Base-by-base conservation (phyloP, 495 filamentous ascomycete species). In the Podospora pseudopauciseta region DNA sequence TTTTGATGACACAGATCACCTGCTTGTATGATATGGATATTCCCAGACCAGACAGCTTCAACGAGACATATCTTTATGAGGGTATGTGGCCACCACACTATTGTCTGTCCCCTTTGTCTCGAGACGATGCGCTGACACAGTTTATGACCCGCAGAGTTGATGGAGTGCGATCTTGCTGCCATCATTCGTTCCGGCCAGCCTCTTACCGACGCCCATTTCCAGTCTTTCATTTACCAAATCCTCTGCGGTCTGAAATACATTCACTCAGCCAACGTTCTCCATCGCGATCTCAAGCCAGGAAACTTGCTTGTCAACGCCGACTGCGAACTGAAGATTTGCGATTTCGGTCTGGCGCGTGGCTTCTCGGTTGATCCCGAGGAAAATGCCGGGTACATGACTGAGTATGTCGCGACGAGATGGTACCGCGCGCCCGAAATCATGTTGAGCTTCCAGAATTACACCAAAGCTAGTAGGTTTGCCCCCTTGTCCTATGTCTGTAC, bases 21-120 rank as follows among this genome's bases (percentile, higher is more conserved):
- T 98, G 95, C 80, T 86, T 99, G 59, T 99, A 97, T 81, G 96
- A 98, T 81, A 98, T 99, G 95, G 95, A 99, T 76, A 98, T 99
- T 75, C 95, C 95, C 55, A 86, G 92, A 76, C 95, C 95, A 32
- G 94, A 99, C 49, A 97, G 96, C 82, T 99, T 99, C 82, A 99
- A 98, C 80, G 95, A 99, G 83, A 94, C 92, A 64, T 99, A 99
- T 83, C 88, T 99, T 57, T 98, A 98, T 73, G 94, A 98, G 86
- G 95, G 94, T 97, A 80, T 72, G 82, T 34, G 49, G 18, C 27
- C n/a, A 44, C 60, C 61, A 23, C 20, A 32, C 5, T 9, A 26
- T 49, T 49, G 39, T 49, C 39, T 1, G 23, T 23, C 39, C 9
- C 39, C 1, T 7, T 44, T 4, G 20, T 55, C 34, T 0, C 64